Base-by-base conservation (phyloP, 306 rosid genomes). In the Canavalia gladiata region DNA sequence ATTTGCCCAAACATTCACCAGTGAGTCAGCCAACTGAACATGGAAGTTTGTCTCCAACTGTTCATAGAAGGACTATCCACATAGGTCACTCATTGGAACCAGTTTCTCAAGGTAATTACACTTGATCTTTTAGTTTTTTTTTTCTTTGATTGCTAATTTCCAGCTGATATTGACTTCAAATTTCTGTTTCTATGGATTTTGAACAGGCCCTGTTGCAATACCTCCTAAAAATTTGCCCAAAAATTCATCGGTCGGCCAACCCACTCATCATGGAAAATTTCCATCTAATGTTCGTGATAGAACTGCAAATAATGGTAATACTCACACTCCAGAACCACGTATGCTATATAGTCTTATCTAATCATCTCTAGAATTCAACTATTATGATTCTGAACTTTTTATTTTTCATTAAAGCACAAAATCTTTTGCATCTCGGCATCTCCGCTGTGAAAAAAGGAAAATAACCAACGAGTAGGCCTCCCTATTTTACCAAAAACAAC, bases 1-100 rank as follows among this genome's bases (percentile, higher is more conserved):
- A 29, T 82, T 63, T 79, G 50, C 92, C 97, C 2, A 85, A 78
- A 67, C 42, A 68, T 81, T 81, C 92, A 28, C 90, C 97, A 2
- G 82, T 33, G 74, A 74, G 76, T 67, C 88, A 71, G 3, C 86
- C 92, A 70, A 75, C 83, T 7, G 56, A 68, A 54, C 92, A 84
- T 59, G 90, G 77, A 82, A 84, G 52, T 72, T 84, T 83, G 37
- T 90, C 97, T 73, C 86, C 90, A 72, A 81, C 75, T 76, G 18
- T 75, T 43, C 80, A 66, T 35, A 79, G 58, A 68, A 76, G 83
- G 54, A 84, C 78, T 75, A 77, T 80, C 69, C 84, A 51, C 49
- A 63, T 28, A 28, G 87, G 78, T 88, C 91, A 89, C 77, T 51
- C 72, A 31, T 45, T 82, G 65, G 85, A 85, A 59, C 88, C 92